These are phyloP conservation scores for Bruguiera sexangula DNA, from an alignment of 345 rosid genomes.

Conservation along the genomic window DNA sequence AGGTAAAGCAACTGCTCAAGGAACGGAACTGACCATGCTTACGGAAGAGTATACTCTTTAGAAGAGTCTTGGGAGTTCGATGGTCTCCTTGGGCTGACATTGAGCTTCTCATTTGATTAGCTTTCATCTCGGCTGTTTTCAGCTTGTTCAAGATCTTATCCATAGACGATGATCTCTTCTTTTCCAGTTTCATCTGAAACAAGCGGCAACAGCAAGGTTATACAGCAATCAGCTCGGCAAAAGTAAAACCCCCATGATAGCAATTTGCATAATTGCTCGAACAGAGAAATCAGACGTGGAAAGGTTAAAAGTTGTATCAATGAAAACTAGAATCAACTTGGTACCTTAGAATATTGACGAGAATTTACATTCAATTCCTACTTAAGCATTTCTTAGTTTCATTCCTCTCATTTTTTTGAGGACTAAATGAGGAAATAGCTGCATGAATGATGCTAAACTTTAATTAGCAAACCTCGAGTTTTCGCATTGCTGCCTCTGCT, in stretches of 20 bases:
- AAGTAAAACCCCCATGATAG: neutral
- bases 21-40: conserved; percentile 33
- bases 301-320: no score
- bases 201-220: neutral
- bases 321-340: no score
- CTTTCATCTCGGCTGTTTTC: conserved; percentile 56
- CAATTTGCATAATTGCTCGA: neutral
- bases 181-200: conserved; percentile 77
- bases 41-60: conserved; percentile 34
- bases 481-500: conserved; percentile 92
- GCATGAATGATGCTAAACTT: neutral
- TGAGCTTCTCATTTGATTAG: conserved; percentile 74
- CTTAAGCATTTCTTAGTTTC: neutral
- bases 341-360: neutral
- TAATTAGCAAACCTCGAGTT: conserved; percentile 62
- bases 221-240: neutral
- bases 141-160: conserved; percentile 79
- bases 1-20: conserved; percentile 55
- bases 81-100: conserved; percentile 29
- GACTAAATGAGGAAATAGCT: neutral
- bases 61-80: conserved; percentile 34
- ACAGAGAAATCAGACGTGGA: neutral
- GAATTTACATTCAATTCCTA: neutral
- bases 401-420: neutral
- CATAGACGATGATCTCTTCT: conserved; percentile 79